phyloP scores from a whole-genome alignment of 345 rosid species.

The Salix arbutifolia region DNA sequence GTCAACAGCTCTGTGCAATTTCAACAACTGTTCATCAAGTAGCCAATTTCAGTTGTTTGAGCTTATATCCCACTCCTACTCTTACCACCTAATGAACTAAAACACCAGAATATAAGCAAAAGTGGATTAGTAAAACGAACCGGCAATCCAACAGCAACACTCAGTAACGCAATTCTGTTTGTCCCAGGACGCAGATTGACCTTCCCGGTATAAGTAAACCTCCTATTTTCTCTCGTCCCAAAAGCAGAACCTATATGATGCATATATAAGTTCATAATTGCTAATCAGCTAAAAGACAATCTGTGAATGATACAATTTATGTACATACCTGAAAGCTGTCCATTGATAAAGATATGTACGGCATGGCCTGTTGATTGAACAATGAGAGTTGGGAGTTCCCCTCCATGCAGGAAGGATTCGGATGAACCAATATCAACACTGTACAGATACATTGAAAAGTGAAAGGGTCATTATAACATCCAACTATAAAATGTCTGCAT shows the following conservation, averaged over 20 bases:
- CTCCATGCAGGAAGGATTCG: conserved; percentile 87
- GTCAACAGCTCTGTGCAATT: background rate
- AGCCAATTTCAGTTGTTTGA: background rate
- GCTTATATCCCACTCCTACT: background rate
- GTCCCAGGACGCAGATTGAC: conserved; percentile 73
- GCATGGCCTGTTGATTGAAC: conserved; percentile 91
- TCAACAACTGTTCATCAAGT: background rate
- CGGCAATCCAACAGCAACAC: conserved; percentile 93
- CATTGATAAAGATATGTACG: conserved; percentile 82
- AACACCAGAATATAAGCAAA: background rate
- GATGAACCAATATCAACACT: conserved; percentile 74
- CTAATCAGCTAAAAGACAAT: conserved; percentile 1
- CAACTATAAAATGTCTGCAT: background rate
- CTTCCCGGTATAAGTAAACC: conserved; percentile 71
- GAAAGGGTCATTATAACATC: background rate
- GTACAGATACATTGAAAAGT: conserved; percentile 18
- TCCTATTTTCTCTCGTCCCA: conserved; percentile 75
- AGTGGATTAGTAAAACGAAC: conserved; percentile 43
- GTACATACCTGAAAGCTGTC: conserved; percentile 77
- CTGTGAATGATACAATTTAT: background rate
- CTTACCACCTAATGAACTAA: background rate
- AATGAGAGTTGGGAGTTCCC: conserved; percentile 83
- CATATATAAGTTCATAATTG: conserved; percentile 1
- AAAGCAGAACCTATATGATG: conserved; percentile 71
- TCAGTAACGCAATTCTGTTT: conserved; percentile 85